These are phyloP conservation scores for Exophiala alcalophila DNA, from an alignment of 2,329 filamentous ascomycete genomes.

Conservation along the genomic window DNA sequence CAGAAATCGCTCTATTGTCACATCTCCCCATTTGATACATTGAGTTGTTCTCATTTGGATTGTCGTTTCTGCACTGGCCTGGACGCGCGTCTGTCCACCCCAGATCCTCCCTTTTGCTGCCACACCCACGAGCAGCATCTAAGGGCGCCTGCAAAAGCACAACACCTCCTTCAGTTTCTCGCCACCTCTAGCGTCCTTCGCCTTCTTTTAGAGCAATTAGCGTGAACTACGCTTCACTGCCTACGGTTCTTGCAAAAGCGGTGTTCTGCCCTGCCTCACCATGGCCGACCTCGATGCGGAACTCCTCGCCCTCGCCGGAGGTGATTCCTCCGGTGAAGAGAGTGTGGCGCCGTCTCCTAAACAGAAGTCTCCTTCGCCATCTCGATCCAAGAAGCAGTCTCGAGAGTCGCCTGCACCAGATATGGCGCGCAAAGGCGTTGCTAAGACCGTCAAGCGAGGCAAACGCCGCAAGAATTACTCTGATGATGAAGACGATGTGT, in stretches of 20 bases:
- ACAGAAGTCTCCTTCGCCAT: slow-evolving; percentile 56
- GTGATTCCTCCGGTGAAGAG: slow-evolving; percentile 58
- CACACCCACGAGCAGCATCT: no score
- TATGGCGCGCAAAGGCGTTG: slow-evolving; percentile 48
- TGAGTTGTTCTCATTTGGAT: slow-evolving; percentile 8
- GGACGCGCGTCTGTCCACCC: no score
- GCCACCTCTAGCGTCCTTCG: no score
- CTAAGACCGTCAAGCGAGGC: slow-evolving; percentile 45
- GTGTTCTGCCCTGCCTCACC: slow-evolving; percentile 26
- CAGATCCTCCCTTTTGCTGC: no score
- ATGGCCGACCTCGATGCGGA: slow-evolving; percentile 94
- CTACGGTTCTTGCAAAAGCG: no score
- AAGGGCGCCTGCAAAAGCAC: no score
- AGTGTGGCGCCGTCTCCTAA: slow-evolving; percentile 54
- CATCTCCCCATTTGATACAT: slow-evolving; percentile 9
- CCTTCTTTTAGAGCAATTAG: no score
- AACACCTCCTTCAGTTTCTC: no score
- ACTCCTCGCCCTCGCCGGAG: slow-evolving; percentile 86
- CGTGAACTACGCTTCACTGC: not conserved
- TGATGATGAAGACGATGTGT: slow-evolving; percentile 79
- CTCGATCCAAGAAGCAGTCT: slow-evolving; percentile 42
- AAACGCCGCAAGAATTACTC: slow-evolving; percentile 55
- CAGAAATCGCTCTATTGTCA: not conserved
- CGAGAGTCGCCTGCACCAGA: slow-evolving; percentile 43
- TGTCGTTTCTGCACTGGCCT: slow-evolving; percentile 1